phyloP scores from a whole-genome alignment of 225 moss, liverwort and hornwort genomes.

The Polytrichum formosum region DNA sequence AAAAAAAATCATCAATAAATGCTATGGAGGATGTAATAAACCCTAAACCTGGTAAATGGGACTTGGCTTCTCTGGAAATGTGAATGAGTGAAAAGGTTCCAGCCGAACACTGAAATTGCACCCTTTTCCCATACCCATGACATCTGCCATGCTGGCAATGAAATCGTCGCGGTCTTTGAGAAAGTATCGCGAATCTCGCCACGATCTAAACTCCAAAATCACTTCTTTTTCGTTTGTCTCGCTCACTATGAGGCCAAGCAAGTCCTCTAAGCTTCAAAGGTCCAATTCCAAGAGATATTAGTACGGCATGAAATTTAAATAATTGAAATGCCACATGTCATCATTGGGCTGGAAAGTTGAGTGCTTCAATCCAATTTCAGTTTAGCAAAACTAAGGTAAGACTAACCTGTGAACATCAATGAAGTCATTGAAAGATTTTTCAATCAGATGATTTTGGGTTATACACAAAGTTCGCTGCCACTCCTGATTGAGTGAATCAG shows the following conservation, averaged over 20 bases:
- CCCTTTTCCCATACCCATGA: conserved; percentile 77
- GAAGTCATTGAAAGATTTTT: conserved; percentile 76
- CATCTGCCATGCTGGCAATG: conserved; percentile 79
- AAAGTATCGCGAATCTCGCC: conserved; percentile 73
- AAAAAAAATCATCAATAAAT: too few species aligned
- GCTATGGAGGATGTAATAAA: too few species aligned
- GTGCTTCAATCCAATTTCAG: too few species aligned
- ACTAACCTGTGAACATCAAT: conserved; percentile 83
- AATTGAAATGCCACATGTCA: too few species aligned
- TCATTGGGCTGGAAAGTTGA: too few species aligned
- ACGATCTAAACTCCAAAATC: conserved; percentile 79
- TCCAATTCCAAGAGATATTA: neutral
- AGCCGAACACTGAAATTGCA: conserved; percentile 74
- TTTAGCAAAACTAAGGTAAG: neutral
- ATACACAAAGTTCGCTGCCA: conserved; percentile 69
- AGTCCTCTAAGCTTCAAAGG: conserved; percentile 76
- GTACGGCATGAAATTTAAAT: too few species aligned
- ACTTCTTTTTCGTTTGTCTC: conserved; percentile 79
- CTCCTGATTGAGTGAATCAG: conserved; percentile 59
- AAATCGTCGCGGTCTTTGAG: conserved; percentile 82
- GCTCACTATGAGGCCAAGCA: conserved; percentile 75
- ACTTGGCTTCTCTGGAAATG: conserved; percentile 72
- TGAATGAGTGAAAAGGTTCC: conserved; percentile 72
- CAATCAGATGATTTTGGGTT: conserved; percentile 82
- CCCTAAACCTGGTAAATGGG: conserved; percentile 64